phyloP scores from a whole-genome alignment of 306 rosid genomes.

The Quercus robur region DNA sequence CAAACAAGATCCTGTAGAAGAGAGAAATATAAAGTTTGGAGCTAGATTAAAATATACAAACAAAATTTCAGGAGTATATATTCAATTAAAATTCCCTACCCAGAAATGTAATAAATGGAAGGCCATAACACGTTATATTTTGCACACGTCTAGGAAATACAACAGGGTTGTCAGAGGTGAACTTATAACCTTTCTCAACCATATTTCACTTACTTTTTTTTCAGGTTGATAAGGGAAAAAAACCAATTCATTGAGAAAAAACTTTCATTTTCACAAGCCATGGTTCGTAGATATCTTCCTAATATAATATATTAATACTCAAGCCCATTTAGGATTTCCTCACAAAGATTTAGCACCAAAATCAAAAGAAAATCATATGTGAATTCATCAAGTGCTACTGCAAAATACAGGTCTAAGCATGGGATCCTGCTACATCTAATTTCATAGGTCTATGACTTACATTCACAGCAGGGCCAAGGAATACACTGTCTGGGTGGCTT shows the following conservation, averaged over 20 bases:
- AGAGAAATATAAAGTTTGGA: slow-evolving; percentile 20
- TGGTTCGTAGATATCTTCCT: not conserved
- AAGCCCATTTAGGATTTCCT: not conserved
- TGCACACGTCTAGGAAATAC: not conserved
- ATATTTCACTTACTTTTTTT: not conserved
- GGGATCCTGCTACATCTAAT: not conserved
- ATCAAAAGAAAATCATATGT: not conserved
- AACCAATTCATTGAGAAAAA: not conserved
- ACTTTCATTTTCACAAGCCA: not conserved
- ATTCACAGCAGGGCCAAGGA: not conserved
- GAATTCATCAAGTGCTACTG: not conserved
- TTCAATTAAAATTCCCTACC: not conserved
- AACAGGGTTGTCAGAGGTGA: not conserved
- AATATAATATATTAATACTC: not conserved
- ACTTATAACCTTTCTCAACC: not conserved
- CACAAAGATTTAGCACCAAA: not conserved
- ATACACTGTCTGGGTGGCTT: not conserved
- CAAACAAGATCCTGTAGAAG: slow-evolving; percentile 86
- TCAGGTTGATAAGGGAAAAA: not conserved
- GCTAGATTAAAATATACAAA: slow-evolving; percentile 1
- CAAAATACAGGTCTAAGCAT: not conserved
- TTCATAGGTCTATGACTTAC: not conserved
- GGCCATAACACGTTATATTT: not conserved
- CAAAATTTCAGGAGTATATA: not conserved
- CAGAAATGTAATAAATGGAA: not conserved